Evolutionary conservation across 2,329 filamentous ascomycete genomes (phyloP), one percentile per base, ranked within the genome.

Genomic region (Trichophyton mentagrophytes): DNA sequence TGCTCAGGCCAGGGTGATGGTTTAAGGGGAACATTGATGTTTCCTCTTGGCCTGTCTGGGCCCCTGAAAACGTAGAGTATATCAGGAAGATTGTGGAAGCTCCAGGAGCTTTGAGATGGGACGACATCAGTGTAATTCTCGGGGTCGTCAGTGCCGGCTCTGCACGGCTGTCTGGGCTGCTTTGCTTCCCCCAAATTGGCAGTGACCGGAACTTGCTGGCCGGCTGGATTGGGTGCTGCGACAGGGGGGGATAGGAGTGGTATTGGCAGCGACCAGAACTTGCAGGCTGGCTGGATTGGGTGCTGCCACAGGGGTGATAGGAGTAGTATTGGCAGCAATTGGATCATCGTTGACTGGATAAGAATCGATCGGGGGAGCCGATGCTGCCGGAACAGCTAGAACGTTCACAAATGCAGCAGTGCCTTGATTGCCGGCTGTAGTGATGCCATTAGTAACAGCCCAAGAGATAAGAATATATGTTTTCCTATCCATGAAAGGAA

Each of bases 41-140:
- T 44, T 1, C 53, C 47, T 44, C 62, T 61, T 8, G 20, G 36
- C 40, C 38, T 53, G 15, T 65, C 7, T 57, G 25, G 38, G 20
- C 59, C n/a, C 30, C 60, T 61, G 42, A 68, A 63, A 3, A 60
- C 38, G 44, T 70, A 70, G 9, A 71, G 42, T 2, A 71, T 67
- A 22, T 67, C 68, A 0, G 68, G 69, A 9, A 71, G 57, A 47
- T 67, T 65, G 3, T 67, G 27, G 8, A 68, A 44, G 22, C 57
- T 66, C 69, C 69, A 71, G 11, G 55, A 46, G 8, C 27, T 53
- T 59, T 71, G 69, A 6, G 60, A 65, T 3, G 47, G 55, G 11
- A 66, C 56, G 8, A 58, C 51, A 9, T 57, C 42, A 9, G 64
- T 65, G 33, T 61, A 42, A 53, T 66, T 66, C 1, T 59, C 44